Evolutionary conservation across 495 filamentous ascomycete species (phyloP).

Genomic region (Penicillium pancosmium): DNA sequence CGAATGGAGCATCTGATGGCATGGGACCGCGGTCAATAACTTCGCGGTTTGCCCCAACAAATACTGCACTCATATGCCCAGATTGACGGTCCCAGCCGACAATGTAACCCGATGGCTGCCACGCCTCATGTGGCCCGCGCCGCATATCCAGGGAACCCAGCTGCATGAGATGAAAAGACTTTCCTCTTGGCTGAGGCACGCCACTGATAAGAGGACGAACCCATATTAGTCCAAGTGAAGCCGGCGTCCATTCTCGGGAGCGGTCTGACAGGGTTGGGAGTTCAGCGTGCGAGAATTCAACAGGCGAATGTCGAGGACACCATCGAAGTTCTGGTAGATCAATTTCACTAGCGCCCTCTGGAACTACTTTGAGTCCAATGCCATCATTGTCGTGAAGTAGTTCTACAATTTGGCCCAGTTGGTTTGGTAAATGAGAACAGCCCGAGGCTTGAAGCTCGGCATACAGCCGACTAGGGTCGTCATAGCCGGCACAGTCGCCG

Average conservation of each 20-base stretch:
- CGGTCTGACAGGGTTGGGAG: constrained; percentile 14
- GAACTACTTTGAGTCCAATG: constrained; percentile 7
- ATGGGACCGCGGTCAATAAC: constrained; percentile 22
- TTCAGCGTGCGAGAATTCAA: constrained; percentile 28
- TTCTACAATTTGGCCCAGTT: constrained; percentile 30
- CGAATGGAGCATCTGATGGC: constrained; percentile 22
- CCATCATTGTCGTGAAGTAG: constrained; percentile 42
- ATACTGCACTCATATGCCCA: constrained; percentile 34
- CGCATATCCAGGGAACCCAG: constrained; percentile 38
- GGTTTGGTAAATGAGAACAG: constrained; percentile 33
- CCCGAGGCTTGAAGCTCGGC: constrained; percentile 33
- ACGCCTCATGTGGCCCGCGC: constrained; percentile 14
- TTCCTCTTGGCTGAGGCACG: constrained; percentile 15
- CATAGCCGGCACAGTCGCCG: constrained; percentile 30
- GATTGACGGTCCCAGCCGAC: constrained; percentile 42
- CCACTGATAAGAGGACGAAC: constrained; percentile 24
- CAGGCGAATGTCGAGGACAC: constrained; percentile 34
- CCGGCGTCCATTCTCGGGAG: constrained; percentile 17
- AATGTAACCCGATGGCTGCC: constrained; percentile 40
- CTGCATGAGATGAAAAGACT: constrained; percentile 37
- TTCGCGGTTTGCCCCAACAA: constrained; percentile 25
- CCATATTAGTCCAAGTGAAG: constrained; percentile 36
- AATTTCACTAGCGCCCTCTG: constrained; percentile 10
- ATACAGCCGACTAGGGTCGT: constrained; percentile 30
- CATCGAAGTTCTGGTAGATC: constrained; percentile 31